Conservation (phyloP, 805 yeast genomes). For the Zygotorulaspora florentina region DNA sequence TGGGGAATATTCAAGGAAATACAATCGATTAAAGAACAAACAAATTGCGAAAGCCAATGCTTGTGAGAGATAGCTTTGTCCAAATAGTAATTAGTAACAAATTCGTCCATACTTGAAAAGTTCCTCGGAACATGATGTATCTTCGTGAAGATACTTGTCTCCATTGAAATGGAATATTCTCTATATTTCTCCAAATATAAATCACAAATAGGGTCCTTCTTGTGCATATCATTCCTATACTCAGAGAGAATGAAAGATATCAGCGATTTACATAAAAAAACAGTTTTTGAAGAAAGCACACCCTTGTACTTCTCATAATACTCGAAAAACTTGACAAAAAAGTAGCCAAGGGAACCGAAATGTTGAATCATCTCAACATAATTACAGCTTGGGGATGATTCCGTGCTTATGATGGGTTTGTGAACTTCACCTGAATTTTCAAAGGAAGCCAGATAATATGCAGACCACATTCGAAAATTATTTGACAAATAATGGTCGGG, state of each 20-base stretch:
- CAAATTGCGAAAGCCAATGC: constrained; percentile 12
- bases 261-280: constrained; percentile 9
- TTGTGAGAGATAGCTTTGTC: neutral
- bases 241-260: constrained; percentile 6
- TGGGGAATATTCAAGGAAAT: constrained; percentile 12
- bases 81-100: neutral
- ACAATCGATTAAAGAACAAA: constrained; percentile 6
- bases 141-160: constrained; percentile 4
- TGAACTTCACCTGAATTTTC: constrained; percentile 2
- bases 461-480: constrained; percentile 19
- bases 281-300: constrained; percentile 1
- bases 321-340: constrained; percentile 6
- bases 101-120: constrained; percentile 3
- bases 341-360: constrained; percentile 5
- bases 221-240: neutral
- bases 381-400: neutral
- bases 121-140: constrained; percentile 2
- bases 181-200: constrained; percentile 1
- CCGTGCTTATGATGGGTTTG: neutral
- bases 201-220: neutral
- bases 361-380: constrained; percentile 6
- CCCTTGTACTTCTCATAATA: constrained; percentile 1
- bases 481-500: constrained; percentile 8
- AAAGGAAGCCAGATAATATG: constrained; percentile 11
- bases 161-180: constrained; percentile 1